Evolutionary conservation across 2,329 filamentous ascomycete genomes (phyloP), one percentile per base, ranked within the genome.

Genomic region (Colletotrichum limetticola): DNA sequence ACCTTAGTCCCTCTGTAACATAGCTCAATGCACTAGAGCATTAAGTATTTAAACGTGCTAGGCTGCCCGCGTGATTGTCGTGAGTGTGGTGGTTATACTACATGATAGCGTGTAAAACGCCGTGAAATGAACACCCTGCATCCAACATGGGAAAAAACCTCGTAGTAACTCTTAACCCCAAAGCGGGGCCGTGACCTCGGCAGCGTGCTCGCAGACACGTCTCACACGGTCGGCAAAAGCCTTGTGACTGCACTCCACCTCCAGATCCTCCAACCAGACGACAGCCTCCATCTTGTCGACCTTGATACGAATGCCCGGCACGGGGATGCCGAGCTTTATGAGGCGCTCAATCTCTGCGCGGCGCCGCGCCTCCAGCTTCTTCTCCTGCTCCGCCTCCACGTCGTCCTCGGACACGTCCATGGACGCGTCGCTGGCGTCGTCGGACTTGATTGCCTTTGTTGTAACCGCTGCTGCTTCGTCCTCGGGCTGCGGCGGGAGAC

Each of bases 181-280:
- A 16, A 97, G 86, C 58, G 93, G 93, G 59, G 94, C 93, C 16
- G 95, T 94, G 30, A 95, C 94, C 85, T 98, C 95, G 3, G 96
- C 92, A 0, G 94, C 95, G 76, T 95, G 89, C 82, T 98, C 96
- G 12, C 98, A 94, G 9, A 99, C 95, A 1, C 94, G 95, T 77
- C 93, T 90, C 5, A 99, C 94, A 71, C 97, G 88, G 81, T 97
- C 96, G 59, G 91, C 91, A 79, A 98, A 90, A 22, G 94, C 91
- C 75, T 91, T 90, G 75, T 95, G 95, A 67, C 85, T 85, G 81
- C 95, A 97, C 83, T 98, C 97, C 5, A 99, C 94, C 77, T 97
- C 95, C 57, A 98, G 83, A 76, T 94, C 91, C 86, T 98, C 97
- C 52, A 99, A 85, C 95, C 96, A 98, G 7, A 99, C 92, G 74